A percentile compares a stretch with the other conserved stretches of the same genome.
Conservation (phyloP, 2,329 filamentous ascomycete genomes). For the Hymenotorrendiella dingleyae region DNA sequence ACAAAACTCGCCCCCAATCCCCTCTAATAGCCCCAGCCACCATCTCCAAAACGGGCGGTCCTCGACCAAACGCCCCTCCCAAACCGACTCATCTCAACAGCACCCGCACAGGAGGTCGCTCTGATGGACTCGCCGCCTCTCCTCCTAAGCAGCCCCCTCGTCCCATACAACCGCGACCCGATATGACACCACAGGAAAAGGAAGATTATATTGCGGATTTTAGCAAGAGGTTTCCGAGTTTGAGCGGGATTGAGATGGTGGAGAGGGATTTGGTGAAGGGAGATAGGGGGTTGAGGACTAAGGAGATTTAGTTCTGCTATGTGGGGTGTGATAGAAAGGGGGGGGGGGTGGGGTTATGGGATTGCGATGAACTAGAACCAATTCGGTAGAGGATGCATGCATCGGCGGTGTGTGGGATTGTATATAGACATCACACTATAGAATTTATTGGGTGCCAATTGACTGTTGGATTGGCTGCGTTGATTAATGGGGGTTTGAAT, state of each 20-base stretch:
- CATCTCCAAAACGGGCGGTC: conserved; percentile 28
- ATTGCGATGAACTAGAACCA: too few relatives aligned
- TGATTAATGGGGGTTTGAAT: too few relatives aligned
- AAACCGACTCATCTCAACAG: conserved; percentile 58
- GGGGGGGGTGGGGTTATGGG: neutral
- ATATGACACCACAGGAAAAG: conserved; percentile 52
- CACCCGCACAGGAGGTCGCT: conserved; percentile 36
- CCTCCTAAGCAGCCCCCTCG: conserved; percentile 31
- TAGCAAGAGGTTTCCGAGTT: conserved; percentile 77
- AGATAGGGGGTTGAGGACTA: conserved; percentile 6
- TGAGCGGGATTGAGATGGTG: conserved; percentile 69
- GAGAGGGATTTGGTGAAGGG: conserved; percentile 24
- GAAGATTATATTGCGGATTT: conserved; percentile 68
- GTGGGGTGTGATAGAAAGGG: neutral
- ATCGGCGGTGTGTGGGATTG: too few relatives aligned
- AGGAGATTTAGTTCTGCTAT: conserved; percentile 12
- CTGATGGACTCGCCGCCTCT: conserved; percentile 36
- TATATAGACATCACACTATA: too few relatives aligned
- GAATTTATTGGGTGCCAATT: too few relatives aligned
- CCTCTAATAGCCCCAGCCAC: conserved; percentile 18
- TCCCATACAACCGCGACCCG: conserved; percentile 38
- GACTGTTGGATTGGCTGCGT: too few relatives aligned
- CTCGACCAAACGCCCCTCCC: conserved; percentile 50
- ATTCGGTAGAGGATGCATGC: too few relatives aligned
- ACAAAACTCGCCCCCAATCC: conserved; percentile 20